Percentiles rank a stretch among this genome's conserved stretches.
Conservation (phyloP, 1,284 basidiomycete genomes). For the Microbotryum saponariae region DNA sequence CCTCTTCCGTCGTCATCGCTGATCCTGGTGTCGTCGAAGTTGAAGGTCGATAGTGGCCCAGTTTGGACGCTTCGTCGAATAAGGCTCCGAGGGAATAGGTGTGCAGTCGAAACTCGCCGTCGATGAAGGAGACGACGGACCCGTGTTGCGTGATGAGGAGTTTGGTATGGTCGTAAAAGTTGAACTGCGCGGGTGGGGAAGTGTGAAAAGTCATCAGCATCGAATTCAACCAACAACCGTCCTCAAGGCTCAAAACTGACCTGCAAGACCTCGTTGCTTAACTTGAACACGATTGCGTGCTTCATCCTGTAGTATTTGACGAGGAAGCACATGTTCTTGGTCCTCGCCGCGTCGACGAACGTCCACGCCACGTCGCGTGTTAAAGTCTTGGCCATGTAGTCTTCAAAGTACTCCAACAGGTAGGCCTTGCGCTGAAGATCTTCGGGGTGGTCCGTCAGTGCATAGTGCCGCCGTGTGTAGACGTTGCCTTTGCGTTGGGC, state of each 20-base stretch:
- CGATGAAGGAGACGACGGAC: slow-evolving; percentile 74
- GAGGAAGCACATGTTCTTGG: slow-evolving; percentile 84
- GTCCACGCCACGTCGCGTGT: slow-evolving; percentile 74
- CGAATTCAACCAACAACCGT: background rate
- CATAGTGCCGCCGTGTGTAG: slow-evolving; percentile 40
- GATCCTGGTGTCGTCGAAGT: slow-evolving; percentile 35
- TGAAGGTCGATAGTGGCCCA: slow-evolving; percentile 16
- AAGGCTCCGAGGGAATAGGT: slow-evolving; percentile 68
- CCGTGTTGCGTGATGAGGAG: slow-evolving; percentile 76
- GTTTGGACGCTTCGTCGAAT: slow-evolving; percentile 52
- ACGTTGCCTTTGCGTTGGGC: slow-evolving; percentile 33
- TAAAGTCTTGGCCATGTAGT: slow-evolving; percentile 80
- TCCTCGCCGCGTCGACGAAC: slow-evolving; percentile 59
- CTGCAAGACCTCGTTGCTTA: slow-evolving; percentile 88
- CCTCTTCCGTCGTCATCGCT: slow-evolving; percentile 41
- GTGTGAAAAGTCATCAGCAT: background rate
- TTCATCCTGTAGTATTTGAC: slow-evolving; percentile 94
- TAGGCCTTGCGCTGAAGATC: slow-evolving; percentile 81
- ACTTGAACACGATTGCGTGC: slow-evolving; percentile 90
- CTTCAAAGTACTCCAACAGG: slow-evolving; percentile 82
- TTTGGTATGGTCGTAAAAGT: slow-evolving; percentile 97
- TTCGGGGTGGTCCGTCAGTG: slow-evolving; percentile 32
- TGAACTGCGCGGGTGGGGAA: slow-evolving; percentile 60
- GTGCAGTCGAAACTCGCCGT: slow-evolving; percentile 72
- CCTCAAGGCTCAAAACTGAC: slow-evolving; percentile 45